Evolutionary conservation across 495 filamentous ascomycete species (phyloP).

Genomic region (Tuber umbilicatum): DNA sequence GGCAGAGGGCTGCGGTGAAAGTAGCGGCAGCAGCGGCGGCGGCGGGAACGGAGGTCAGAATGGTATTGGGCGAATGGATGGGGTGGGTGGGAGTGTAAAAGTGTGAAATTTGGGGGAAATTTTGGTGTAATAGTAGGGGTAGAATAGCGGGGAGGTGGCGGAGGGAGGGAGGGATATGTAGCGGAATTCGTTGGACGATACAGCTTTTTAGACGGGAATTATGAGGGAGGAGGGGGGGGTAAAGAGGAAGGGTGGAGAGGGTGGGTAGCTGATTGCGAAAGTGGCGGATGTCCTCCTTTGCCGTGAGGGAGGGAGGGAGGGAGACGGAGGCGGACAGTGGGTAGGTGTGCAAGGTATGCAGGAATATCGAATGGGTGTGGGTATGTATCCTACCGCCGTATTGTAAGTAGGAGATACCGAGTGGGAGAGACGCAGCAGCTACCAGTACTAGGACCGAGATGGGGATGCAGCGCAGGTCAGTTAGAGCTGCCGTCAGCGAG

Average conservation of each 20-base stretch:
- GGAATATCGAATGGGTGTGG: background rate
- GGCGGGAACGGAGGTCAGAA: background rate
- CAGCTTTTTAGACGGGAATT: constrained; percentile 12
- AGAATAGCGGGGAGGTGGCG: constrained; percentile 11
- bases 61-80: constrained; percentile 1
- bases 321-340: constrained; percentile 15
- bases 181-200: constrained; percentile 19
- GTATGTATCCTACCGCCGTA: background rate
- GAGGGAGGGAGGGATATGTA: constrained; percentile 11
- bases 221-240: background rate
- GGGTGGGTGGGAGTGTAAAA: background rate
- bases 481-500: background rate
- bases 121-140: background rate
- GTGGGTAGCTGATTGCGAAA: background rate
- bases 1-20: constrained; percentile 6
- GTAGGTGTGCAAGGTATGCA: constrained; percentile 12
- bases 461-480: background rate
- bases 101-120: background rate
- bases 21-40: background rate
- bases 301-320: constrained; percentile 1
- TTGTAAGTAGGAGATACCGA: background rate
- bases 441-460: background rate
- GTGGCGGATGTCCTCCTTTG: background rate
- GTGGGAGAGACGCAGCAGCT: background rate
- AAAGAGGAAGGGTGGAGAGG: constrained; percentile 4